Evolutionary conservation across 106 monocot species (phyloP), one percentile per base, ranked within the genome.

Genomic region (Allium cepa): DNA sequence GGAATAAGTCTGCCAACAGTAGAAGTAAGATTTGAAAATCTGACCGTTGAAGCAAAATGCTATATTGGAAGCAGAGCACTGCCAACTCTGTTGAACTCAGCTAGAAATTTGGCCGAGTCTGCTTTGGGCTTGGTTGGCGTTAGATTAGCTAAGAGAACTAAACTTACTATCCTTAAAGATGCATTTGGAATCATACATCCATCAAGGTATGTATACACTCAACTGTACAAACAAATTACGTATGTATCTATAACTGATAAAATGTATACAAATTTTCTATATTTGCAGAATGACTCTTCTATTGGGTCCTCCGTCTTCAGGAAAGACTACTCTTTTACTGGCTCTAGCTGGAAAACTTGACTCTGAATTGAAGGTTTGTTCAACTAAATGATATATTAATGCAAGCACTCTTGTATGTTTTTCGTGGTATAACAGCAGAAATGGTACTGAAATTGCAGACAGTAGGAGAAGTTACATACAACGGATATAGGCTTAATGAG

Each of bases 271-370:
- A 57, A 15, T 7, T 49, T 59, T 49, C 18, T 14, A 52, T 62
- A 36, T 36, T 12, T 27, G 50, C 76, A 93, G 93, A 81, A 94
- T 94, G 90, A 85, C 90, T 26, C 74, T 94, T 64, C 70, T 94
- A 27, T 69, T 94, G 62, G 94, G 94, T 17, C 94, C 94, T 15
- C 94, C 94, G 8, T 78, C 80, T 3, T 94, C 94, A 1, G 94
- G 94, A 59, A 94, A 94, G 74, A 88, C 94, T 4, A 87, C 94
- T 4, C 82, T 94, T n/a, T 66, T 94, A 11, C 75, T 91, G 1
- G 87, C 94, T 9, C 67, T 94, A 3, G 84, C 90, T 0, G 94
- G 94, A 15, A 94, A 94, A 64, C 66, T 94, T 8, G 94, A 85
- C 59, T 66, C 78, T 18, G 61, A 71, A 45, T 60, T 93, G 12